Percentiles rank a stretch among this genome's conserved stretches.
phyloP scores from a whole-genome alignment of 75 land plant species.

The Cupressus sempervirens region DNA sequence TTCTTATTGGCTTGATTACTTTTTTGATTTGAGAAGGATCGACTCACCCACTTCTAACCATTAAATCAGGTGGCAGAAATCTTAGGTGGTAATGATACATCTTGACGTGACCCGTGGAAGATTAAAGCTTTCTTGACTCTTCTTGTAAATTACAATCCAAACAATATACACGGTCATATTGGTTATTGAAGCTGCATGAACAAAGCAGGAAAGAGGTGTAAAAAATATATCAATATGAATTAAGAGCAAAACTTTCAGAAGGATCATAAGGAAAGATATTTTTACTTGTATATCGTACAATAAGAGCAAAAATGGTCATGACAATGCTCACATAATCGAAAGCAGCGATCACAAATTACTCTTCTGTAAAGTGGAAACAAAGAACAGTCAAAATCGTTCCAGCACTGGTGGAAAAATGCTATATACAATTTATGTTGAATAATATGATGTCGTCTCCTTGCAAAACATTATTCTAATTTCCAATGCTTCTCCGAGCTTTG shows the following conservation, averaged over 20 bases:
- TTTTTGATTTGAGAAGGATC: not conserved
- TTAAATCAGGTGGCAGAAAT: not conserved
- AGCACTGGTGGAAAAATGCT: not conserved
- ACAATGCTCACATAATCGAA: constrained; percentile 1
- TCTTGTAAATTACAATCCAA: constrained; percentile 6
- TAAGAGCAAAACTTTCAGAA: not conserved
- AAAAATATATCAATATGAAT: not conserved
- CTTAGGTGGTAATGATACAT: not conserved
- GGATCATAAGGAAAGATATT: not conserved
- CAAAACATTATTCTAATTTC: too few species aligned
- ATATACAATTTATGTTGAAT: not conserved
- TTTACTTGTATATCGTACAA: constrained; percentile 1
- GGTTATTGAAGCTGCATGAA: constrained; percentile 1
- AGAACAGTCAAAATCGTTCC: not conserved
- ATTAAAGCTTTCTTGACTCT: not conserved
- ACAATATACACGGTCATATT: not conserved
- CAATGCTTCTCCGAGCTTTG: too few species aligned
- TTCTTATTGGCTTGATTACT: not conserved
- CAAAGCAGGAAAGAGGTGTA: not conserved
- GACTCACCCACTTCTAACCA: not conserved
- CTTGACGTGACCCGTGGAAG: not conserved
- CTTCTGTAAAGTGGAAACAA: not conserved
- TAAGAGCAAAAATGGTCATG: not conserved
- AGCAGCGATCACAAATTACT: constrained; percentile 1
- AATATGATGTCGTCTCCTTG: too few species aligned